phyloP scores from a whole-genome alignment of 768 basidiomycete genomes.

The Sporobolomyces pararoseus region DNA sequence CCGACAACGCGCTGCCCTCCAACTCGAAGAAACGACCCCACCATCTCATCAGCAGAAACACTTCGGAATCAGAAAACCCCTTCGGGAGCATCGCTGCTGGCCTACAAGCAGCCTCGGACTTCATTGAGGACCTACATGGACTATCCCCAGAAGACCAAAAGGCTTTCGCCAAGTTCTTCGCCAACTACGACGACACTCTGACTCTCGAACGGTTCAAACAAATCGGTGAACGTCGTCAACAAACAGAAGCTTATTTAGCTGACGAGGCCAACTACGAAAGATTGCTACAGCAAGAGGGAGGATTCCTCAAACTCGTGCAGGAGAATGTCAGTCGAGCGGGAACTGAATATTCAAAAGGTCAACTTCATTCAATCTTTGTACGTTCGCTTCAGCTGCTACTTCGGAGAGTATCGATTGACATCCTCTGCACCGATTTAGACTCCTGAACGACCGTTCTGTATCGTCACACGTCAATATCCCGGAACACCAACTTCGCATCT shows the following conservation, averaged over 20 bases:
- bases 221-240: not conserved
- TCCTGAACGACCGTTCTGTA: not conserved
- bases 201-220: not conserved
- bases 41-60: no score
- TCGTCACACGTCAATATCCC: not conserved
- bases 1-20: no score
- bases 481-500: not conserved
- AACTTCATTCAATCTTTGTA: not conserved
- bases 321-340: not conserved
- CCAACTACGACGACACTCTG: not conserved
- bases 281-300: not conserved
- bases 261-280: conserved; percentile 1
- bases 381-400: not conserved
- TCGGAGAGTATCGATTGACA: not conserved
- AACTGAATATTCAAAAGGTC: not conserved
- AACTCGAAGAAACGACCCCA: no score
- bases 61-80: no score
- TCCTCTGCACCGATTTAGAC: not conserved
- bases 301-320: not conserved
- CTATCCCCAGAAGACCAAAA: no score
- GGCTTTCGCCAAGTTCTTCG: no score
- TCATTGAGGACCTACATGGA: no score
- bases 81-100: no score
- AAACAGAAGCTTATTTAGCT: not conserved
- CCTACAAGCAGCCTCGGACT: no score